Evolutionary conservation across 495 filamentous ascomycete species (phyloP).

Genomic region (Glonium stellatum): DNA sequence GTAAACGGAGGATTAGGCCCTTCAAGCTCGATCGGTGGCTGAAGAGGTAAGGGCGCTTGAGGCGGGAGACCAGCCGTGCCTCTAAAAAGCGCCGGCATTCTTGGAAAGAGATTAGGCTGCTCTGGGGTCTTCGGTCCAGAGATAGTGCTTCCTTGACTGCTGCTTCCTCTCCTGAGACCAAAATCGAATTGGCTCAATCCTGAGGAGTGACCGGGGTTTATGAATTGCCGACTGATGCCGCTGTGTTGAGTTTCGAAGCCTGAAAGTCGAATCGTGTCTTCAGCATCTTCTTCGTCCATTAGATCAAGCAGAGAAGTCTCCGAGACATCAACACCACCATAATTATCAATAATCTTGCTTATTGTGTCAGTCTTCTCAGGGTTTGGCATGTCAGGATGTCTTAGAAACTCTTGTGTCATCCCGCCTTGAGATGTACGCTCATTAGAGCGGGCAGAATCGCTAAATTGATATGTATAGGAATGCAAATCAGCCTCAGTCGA

Average conservation of each 20-base stretch:
- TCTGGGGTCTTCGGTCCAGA: neutral
- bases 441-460: constrained; percentile 6
- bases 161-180: neutral
- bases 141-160: neutral
- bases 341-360: constrained; percentile 25
- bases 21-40: constrained; percentile 16
- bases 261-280: neutral
- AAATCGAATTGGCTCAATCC: constrained; percentile 27
- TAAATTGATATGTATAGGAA: constrained; percentile 4
- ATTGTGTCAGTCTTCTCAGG: constrained; percentile 25
- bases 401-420: constrained; percentile 7
- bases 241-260: neutral
- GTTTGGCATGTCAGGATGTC: constrained; percentile 1
- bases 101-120: neutral
- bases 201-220: neutral
- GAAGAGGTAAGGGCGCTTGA: constrained; percentile 9
- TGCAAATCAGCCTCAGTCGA: constrained; percentile 2
- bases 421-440: constrained; percentile 5
- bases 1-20: constrained; percentile 2
- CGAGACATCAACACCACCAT: neutral
- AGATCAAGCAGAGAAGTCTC: neutral
- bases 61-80: constrained; percentile 11
- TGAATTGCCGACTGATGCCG: neutral
- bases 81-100: neutral
- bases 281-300: neutral